These are phyloP conservation scores for Cyberlindnera petersonii DNA, from an alignment of 805 yeast genomes.

Conservation along the genomic window DNA sequence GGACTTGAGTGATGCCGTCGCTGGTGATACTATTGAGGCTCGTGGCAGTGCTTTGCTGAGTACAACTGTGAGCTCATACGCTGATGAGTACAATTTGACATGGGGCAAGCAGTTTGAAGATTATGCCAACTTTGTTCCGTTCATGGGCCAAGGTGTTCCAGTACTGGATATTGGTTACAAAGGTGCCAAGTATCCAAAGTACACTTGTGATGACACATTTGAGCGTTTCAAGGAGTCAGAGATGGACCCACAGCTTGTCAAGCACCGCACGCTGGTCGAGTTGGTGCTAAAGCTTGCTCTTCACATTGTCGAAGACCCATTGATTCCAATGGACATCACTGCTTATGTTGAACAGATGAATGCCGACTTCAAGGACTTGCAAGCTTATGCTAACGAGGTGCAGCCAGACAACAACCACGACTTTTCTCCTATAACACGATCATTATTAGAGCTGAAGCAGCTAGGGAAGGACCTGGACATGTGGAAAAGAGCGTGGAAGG, in stretches of 20 bases:
- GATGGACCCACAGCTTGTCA: slow-evolving; percentile 53
- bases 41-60: slow-evolving; percentile 30
- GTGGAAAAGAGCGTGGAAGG: slow-evolving; percentile 64
- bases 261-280: slow-evolving; percentile 54
- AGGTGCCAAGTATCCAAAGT: slow-evolving; percentile 38
- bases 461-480: slow-evolving; percentile 46
- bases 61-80: slow-evolving; percentile 22
- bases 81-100: slow-evolving; percentile 53
- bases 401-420: slow-evolving; percentile 26
- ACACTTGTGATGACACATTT: slow-evolving; percentile 64
- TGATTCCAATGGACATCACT: slow-evolving; percentile 63
- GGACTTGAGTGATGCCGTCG: slow-evolving; percentile 65
- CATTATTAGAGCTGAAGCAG: slow-evolving; percentile 37
- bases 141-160: slow-evolving; percentile 63
- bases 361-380: slow-evolving; percentile 44
- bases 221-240: slow-evolving; percentile 42
- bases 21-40: slow-evolving; percentile 49
- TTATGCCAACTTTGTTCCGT: slow-evolving; percentile 66
- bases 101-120: slow-evolving; percentile 29
- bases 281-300: slow-evolving; percentile 50
- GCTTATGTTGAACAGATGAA: slow-evolving; percentile 43
- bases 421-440: slow-evolving; percentile 27
- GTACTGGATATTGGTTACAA: slow-evolving; percentile 55
- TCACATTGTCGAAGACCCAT: slow-evolving; percentile 69
- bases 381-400: slow-evolving; percentile 31